Conservation (phyloP, 352 stramenopile species). For the Aphanomyces euteiches region DNA sequence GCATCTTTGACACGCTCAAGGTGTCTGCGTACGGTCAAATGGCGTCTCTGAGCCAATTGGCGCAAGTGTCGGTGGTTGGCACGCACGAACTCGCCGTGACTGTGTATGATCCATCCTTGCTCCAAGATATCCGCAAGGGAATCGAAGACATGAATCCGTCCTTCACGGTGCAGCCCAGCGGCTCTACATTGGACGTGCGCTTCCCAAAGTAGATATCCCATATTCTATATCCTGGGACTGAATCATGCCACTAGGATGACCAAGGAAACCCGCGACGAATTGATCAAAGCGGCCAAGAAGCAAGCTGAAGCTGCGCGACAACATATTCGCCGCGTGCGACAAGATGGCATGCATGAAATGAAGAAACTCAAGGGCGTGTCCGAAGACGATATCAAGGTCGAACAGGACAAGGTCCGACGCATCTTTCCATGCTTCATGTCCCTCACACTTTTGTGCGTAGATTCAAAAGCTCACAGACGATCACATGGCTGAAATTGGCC, state of each 20-base stretch:
- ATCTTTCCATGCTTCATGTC: too few relatives aligned
- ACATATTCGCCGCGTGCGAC: slow-evolving; percentile 77
- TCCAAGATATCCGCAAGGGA: slow-evolving; percentile 65
- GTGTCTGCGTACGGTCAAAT: slow-evolving; percentile 78
- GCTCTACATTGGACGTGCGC: slow-evolving; percentile 59
- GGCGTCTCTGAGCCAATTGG: slow-evolving; percentile 68
- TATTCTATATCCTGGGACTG: background rate
- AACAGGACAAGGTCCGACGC: slow-evolving; percentile 43
- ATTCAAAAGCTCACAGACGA: slow-evolving; percentile 82
- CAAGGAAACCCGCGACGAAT: slow-evolving; percentile 72
- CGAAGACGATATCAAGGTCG: slow-evolving; percentile 70
- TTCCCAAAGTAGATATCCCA: slow-evolving; percentile 65
- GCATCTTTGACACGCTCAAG: slow-evolving; percentile 77
- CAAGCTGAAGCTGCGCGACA: slow-evolving; percentile 75
- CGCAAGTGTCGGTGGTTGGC: slow-evolving; percentile 65
- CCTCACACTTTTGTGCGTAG: slow-evolving; percentile 26
- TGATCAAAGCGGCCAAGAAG: slow-evolving; percentile 78
- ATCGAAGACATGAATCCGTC: slow-evolving; percentile 74
- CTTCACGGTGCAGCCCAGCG: slow-evolving; percentile 68
- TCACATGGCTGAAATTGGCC: slow-evolving; percentile 60
- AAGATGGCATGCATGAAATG: slow-evolving; percentile 77
- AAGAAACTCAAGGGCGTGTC: slow-evolving; percentile 85
- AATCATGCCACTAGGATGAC: slow-evolving; percentile 56
- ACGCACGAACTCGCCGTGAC: slow-evolving; percentile 60
- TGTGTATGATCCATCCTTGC: slow-evolving; percentile 77